Percentiles rank a stretch among this genome's conserved stretches.
These are phyloP conservation scores for Dioscorea alata DNA, from an alignment of 106 monocot genomes.

Conservation along the genomic window DNA sequence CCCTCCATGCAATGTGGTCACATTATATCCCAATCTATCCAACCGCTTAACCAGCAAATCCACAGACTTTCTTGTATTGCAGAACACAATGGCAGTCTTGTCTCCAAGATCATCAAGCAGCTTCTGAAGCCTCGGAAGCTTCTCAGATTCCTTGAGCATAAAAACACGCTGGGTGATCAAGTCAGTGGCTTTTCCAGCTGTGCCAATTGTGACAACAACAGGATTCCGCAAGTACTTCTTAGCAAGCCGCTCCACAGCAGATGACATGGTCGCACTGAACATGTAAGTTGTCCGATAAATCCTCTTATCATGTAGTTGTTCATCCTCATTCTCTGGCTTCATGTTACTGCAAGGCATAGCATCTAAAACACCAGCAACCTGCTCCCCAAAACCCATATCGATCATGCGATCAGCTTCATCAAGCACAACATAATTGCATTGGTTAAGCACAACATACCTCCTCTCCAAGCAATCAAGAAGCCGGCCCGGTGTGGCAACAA, in stretches of 20 bases:
- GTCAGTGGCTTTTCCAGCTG: conserved; percentile 89
- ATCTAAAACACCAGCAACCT: conserved; percentile 94
- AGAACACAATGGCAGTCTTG: conserved; percentile 91
- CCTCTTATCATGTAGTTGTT: conserved; percentile 81
- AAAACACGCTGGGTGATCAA: conserved; percentile 89
- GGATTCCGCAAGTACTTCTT: conserved; percentile 89
- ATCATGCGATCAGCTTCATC: conserved; percentile 99
- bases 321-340: conserved; percentile 98
- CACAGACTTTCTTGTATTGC: conserved; percentile 88
- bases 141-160: conserved; percentile 90
- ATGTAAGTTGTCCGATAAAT: conserved; percentile 95
- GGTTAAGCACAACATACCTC: conserved; percentile 90
- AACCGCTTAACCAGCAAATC: conserved; percentile 79
- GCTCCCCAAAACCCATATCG: conserved; percentile 98
- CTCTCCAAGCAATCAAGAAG: conserved; percentile 87
- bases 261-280: conserved; percentile 99
- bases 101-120: conserved; percentile 83
- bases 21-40: conserved; percentile 72
- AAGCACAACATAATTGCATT: conserved; percentile 96
- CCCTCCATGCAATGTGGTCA: conserved; percentile 87
- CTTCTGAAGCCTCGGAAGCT: conserved; percentile 71
- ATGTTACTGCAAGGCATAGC: conserved; percentile 97
- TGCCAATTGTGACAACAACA: conserved; percentile 92
- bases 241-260: conserved; percentile 86
- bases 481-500: conserved; percentile 92